A percentile compares a stretch with the other conserved stretches of the same genome.
These are phyloP conservation scores for Yarrowia sp. DNA, from an alignment of 805 yeast genomes.

Conservation along the genomic window DNA sequence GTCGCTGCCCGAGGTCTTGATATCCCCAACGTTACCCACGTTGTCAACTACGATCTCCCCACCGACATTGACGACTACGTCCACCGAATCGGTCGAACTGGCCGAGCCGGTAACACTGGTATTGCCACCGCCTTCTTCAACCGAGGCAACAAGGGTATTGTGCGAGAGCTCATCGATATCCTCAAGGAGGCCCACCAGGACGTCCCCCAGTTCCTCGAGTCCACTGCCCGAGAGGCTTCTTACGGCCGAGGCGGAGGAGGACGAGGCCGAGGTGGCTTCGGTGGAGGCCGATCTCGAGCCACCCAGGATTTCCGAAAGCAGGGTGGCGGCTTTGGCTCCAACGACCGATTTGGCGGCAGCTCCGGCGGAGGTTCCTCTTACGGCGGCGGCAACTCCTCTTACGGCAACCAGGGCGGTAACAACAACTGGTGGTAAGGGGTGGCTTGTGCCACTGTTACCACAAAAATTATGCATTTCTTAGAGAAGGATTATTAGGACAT, in stretches of 20 bases:
- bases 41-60: conserved; percentile 95
- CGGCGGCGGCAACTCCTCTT: conserved; percentile 27
- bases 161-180: conserved; percentile 80
- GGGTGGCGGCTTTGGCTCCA: conserved; percentile 36
- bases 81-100: conserved; percentile 99
- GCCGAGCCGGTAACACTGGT: conserved; percentile 99
- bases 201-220: conserved; percentile 82
- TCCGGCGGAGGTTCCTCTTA: conserved; percentile 28
- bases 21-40: conserved; percentile 98
- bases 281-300: conserved; percentile 38
- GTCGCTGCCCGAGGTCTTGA: conserved; percentile 99
- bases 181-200: conserved; percentile 97
- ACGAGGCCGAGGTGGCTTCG: conserved; percentile 46
- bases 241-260: conserved; percentile 55
- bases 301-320: conserved; percentile 54
- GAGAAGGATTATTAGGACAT: neutral
- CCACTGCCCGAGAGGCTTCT: conserved; percentile 72
- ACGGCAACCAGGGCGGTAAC: conserved; percentile 30
- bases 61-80: conserved; percentile 97
- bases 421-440: conserved; percentile 25
- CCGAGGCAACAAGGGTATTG: conserved; percentile 88
- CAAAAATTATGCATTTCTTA: conserved; percentile 20
- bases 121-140: conserved; percentile 97
- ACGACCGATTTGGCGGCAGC: conserved; percentile 30
- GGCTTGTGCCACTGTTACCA: neutral